Evolutionary conservation across 805 yeast species (phyloP).

Genomic region (Soucietia sequanensis): DNA sequence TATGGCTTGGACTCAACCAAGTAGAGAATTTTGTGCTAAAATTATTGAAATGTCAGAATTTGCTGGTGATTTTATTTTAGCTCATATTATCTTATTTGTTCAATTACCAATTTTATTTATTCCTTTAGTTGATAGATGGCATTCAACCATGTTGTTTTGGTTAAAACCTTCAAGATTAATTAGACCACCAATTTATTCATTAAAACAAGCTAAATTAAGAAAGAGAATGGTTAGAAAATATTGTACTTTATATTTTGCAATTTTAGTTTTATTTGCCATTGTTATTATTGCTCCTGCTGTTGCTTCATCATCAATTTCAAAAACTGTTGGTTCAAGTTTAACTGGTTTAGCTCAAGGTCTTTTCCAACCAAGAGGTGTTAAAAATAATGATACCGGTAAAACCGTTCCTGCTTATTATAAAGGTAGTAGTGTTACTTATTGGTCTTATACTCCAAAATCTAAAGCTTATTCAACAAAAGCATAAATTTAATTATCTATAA

Average conservation of each 20-base stretch:
- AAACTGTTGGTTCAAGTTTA: slow-evolving; percentile 21
- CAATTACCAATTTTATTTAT: slow-evolving; percentile 84
- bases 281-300: slow-evolving; percentile 90
- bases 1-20: slow-evolving; percentile 93
- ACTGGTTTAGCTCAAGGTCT: slow-evolving; percentile 58
- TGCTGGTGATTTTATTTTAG: slow-evolving; percentile 93
- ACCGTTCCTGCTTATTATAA: slow-evolving; percentile 30
- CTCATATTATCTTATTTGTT: slow-evolving; percentile 81
- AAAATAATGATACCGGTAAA: slow-evolving; percentile 81
- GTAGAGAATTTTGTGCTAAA: slow-evolving; percentile 94
- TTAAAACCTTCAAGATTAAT: slow-evolving; percentile 94
- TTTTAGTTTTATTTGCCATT: slow-evolving; percentile 68
- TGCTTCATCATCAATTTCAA: slow-evolving; percentile 59
- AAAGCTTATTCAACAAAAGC: slow-evolving; percentile 59
- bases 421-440: slow-evolving; percentile 35
- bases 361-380: slow-evolving; percentile 83
- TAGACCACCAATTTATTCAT: slow-evolving; percentile 95
- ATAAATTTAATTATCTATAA: slow-evolving; percentile 19
- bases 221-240: slow-evolving; percentile 97
- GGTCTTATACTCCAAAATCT: slow-evolving; percentile 50
- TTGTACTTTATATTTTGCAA: slow-evolving; percentile 71
- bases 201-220: slow-evolving; percentile 94
- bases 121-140: slow-evolving; percentile 95
- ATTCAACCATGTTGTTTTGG: slow-evolving; percentile 98
- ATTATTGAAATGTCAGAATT: slow-evolving; percentile 91